A percentile compares a stretch with the other conserved stretches of the same genome.
Evolutionary conservation across 129 eudicot genomes (phyloP).

Genomic region (Ambrosia trifida): DNA sequence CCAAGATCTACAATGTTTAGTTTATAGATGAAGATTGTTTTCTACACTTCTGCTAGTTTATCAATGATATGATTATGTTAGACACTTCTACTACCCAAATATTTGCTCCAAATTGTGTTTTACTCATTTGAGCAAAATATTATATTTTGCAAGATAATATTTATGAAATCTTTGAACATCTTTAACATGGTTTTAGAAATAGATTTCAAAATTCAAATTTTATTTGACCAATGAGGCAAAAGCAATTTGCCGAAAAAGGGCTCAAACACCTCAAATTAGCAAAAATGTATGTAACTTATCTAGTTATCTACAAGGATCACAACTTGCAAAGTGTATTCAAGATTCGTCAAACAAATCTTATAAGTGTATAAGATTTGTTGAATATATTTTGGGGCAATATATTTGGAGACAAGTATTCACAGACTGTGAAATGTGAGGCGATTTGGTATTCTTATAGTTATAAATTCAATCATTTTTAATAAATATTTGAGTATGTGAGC

Average conservation of each 20-base stretch:
- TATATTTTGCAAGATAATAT: not conserved
- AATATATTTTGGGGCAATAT: not conserved
- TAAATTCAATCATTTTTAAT: not conserved
- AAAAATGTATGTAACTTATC: not conserved
- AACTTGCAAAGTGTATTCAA: not conserved
- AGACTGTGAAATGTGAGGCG: not conserved
- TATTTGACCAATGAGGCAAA: not conserved
- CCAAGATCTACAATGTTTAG: not conserved
- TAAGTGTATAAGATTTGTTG: not conserved
- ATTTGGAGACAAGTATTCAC: not conserved
- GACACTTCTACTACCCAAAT: not conserved
- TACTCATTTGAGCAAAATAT: not conserved
- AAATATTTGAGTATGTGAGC: not conserved
- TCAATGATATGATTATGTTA: no score
- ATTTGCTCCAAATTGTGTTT: constrained; percentile 1
- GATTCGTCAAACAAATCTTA: not conserved
- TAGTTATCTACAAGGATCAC: not conserved
- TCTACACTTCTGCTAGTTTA: no score
- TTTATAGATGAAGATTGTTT: not conserved
- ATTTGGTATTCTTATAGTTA: not conserved
- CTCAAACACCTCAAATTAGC: not conserved
- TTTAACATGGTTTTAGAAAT: not conserved
- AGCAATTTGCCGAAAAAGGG: not conserved
- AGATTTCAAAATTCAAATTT: not conserved
- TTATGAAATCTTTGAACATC: not conserved